phyloP scores from a whole-genome alignment of 352 stramenopile genomes.

The Globisporangium nunn region DNA sequence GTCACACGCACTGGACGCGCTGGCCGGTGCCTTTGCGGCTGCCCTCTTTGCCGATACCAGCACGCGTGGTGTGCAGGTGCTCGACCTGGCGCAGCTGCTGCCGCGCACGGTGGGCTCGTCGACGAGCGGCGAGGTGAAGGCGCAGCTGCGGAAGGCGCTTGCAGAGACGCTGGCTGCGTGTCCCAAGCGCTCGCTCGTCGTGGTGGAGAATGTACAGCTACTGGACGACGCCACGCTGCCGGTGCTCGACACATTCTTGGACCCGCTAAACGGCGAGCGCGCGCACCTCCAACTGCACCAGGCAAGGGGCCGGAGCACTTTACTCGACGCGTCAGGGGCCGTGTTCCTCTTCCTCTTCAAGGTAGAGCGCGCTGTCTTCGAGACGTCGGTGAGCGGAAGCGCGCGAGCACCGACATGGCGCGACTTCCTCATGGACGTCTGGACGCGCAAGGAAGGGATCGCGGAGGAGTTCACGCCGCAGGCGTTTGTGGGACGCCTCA shows the following conservation, averaged over 20 bases:
- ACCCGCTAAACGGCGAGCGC: conserved; percentile 60
- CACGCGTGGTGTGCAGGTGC: conserved; percentile 9
- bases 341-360: conserved; percentile 64
- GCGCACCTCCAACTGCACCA: conserved; percentile 45
- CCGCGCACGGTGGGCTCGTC: conserved; percentile 7
- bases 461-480: conserved; percentile 59
- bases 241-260: conserved; percentile 59
- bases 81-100: conserved; percentile 23
- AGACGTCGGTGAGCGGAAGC: conserved; percentile 1
- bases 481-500: conserved; percentile 53
- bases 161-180: conserved; percentile 26
- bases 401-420: conserved; percentile 21
- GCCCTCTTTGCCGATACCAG: conserved; percentile 6
- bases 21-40: conserved; percentile 5
- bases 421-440: conserved; percentile 49
- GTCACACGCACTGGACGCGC: conserved; percentile 10
- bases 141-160: conserved; percentile 32
- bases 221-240: conserved; percentile 39
- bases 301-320: conserved; percentile 14
- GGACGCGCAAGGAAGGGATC: conserved; percentile 22
- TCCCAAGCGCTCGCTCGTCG: conserved; percentile 39
- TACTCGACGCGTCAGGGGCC: conserved; percentile 44
- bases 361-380: conserved; percentile 8
- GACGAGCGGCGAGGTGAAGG: conserved; percentile 44
- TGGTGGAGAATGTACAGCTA: conserved; percentile 42